Evolutionary conservation across 345 rosid genomes (phyloP).

Genomic region (Kernera saxatilis): DNA sequence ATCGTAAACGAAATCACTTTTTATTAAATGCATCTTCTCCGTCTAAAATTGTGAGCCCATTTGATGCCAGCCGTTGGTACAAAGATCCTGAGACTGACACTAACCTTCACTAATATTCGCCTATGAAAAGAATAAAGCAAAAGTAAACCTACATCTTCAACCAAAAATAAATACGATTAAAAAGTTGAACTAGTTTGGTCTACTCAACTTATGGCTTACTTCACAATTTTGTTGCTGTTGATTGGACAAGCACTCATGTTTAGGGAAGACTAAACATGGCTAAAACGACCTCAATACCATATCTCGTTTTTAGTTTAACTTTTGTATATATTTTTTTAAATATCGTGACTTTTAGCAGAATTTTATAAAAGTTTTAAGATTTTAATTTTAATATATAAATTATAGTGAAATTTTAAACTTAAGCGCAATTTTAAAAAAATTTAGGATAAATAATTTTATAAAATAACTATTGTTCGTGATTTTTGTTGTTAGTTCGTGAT

Average conservation of each 20-base stretch:
- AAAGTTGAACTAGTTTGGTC: conserved; percentile 22
- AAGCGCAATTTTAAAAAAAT: neutral
- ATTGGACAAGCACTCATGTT: conserved; percentile 27
- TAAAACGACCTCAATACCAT: neutral
- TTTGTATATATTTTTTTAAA: neutral
- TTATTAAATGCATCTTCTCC: conserved; percentile 10
- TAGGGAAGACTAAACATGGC: neutral
- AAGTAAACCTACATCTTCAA: conserved; percentile 19
- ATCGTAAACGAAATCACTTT: neutral
- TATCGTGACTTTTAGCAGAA: too few species aligned
- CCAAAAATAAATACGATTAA: neutral
- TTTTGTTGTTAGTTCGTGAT: too few species aligned
- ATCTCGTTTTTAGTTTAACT: neutral
- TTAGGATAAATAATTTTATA: neutral
- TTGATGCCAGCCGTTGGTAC: conserved; percentile 27
- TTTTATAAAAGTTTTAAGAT: too few species aligned
- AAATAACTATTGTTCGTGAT: neutral
- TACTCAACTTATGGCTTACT: conserved; percentile 24
- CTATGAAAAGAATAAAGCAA: conserved; percentile 23
- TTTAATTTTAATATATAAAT: too few species aligned
- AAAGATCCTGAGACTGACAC: conserved; percentile 27
- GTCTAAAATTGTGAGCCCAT: conserved; percentile 26
- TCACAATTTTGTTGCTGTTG: conserved; percentile 21
- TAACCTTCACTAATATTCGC: conserved; percentile 22
- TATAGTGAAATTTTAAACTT: neutral